Percentiles rank a stretch among this genome's conserved stretches.
These are phyloP conservation scores for Malassezia japonica DNA, from an alignment of 1,284 basidiomycete genomes.

Conservation along the genomic window DNA sequence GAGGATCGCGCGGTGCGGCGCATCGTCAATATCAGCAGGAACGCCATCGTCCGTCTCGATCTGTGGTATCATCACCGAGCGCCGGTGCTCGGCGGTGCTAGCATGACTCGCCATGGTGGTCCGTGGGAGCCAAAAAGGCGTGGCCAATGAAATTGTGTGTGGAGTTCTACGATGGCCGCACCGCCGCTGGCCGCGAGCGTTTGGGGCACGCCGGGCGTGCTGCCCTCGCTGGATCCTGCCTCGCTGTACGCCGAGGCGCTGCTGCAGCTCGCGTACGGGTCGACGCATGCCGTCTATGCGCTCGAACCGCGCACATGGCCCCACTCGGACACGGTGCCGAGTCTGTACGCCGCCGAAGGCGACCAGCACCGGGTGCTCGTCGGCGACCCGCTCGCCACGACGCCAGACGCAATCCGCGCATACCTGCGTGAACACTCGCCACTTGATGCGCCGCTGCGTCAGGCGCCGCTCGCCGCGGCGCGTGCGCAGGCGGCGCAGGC, in stretches of 20 bases:
- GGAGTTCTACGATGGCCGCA: slow-evolving; percentile 13
- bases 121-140: too few species aligned
- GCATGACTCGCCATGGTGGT: slow-evolving; percentile 4
- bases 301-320: slow-evolving; percentile 22
- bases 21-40: slow-evolving; percentile 1
- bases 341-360: slow-evolving; percentile 19
- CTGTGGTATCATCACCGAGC: not conserved
- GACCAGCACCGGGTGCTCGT: not conserved
- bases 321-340: slow-evolving; percentile 21
- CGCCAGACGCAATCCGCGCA: slow-evolving; percentile 17
- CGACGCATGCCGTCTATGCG: slow-evolving; percentile 4
- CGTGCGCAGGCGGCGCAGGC: slow-evolving; percentile 23
- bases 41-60: not conserved
- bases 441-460: slow-evolving; percentile 15
- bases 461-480: slow-evolving; percentile 5
- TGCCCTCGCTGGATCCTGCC: slow-evolving; percentile 31
- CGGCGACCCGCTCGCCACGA: slow-evolving; percentile 16
- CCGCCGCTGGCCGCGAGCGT: slow-evolving; percentile 12
- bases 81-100: slow-evolving; percentile 3
- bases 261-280: slow-evolving; percentile 18
- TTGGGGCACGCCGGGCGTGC: slow-evolving; percentile 5
- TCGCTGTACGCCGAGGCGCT: slow-evolving; percentile 31
- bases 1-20: not conserved
- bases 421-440: slow-evolving; percentile 17
- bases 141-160: too few species aligned